phyloP scores from a whole-genome alignment of 225 moss, liverwort and hornwort species.

The Physcomitrium patens region DNA sequence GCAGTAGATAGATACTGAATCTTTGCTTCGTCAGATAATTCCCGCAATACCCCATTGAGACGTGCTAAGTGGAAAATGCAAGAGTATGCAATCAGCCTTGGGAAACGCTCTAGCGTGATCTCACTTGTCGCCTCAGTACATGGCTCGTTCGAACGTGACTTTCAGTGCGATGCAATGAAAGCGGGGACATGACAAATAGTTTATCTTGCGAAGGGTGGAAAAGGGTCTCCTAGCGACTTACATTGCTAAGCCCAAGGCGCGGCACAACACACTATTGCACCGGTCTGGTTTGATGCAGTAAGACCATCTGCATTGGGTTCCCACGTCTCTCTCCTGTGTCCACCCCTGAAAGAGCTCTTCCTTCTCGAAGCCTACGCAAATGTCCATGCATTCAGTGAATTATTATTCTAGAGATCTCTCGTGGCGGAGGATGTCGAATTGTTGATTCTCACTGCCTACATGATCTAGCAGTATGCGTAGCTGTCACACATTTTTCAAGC shows the following conservation, averaged over 20 bases:
- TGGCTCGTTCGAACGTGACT: too few relatives aligned
- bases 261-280: conserved; percentile 56
- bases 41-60: too few relatives aligned
- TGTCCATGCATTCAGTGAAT: conserved; percentile 44
- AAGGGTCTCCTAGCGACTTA: conserved; percentile 34
- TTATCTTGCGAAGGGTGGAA: neutral
- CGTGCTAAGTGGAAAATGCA: neutral
- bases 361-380: conserved; percentile 50
- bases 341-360: conserved; percentile 36
- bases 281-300: conserved; percentile 35
- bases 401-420: conserved; percentile 18
- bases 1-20: neutral
- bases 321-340: conserved; percentile 45
- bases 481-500: too few relatives aligned
- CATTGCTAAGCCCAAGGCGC: conserved; percentile 50
- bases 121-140: too few relatives aligned
- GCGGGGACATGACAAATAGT: neutral
- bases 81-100: too few relatives aligned
- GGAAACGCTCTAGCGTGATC: too few relatives aligned
- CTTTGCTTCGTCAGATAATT: too few relatives aligned
- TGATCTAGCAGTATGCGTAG: neutral
- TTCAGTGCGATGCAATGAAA: too few relatives aligned
- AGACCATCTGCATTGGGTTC: conserved; percentile 33
- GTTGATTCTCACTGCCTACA: neutral
- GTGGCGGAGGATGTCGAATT: neutral